Percentiles rank a stretch among this genome's conserved stretches.
These are phyloP conservation scores for Amaranthus hypochondriacus DNA, from an alignment of 148 eudicot species.

Conservation along the genomic window DNA sequence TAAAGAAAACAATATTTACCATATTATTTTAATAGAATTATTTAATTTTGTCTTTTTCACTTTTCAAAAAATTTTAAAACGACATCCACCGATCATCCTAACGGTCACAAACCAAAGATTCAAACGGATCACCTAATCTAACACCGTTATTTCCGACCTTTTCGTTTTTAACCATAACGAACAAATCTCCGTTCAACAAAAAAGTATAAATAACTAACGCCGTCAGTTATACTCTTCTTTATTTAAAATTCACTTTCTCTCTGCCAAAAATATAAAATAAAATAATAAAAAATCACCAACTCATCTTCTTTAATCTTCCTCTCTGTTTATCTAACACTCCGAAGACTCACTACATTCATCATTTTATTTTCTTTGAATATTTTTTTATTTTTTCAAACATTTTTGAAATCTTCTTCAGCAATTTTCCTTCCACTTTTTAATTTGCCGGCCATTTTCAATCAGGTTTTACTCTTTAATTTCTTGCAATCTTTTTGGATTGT, in stretches of 20 bases:
- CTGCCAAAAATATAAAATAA: neutral
- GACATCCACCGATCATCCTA: slow-evolving; percentile 15
- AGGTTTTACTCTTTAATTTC: neutral
- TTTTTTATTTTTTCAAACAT: neutral
- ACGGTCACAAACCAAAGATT: slow-evolving; percentile 23
- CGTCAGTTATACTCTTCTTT: slow-evolving; percentile 14
- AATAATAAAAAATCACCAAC: slow-evolving; percentile 10
- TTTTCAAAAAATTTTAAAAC: slow-evolving; percentile 10
- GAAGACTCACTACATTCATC: slow-evolving; percentile 21
- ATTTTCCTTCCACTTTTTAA: neutral
- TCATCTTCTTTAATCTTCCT: slow-evolving; percentile 16
- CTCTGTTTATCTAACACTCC: slow-evolving; percentile 18
- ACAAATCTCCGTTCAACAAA: neutral
- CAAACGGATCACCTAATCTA: slow-evolving; percentile 17
- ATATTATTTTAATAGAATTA: too few relatives aligned
- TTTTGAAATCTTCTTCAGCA: slow-evolving; percentile 15
- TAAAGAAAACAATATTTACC: too few relatives aligned
- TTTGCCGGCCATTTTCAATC: neutral
- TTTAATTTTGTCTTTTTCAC: neutral
- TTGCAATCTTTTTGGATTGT: neutral
- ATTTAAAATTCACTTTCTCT: neutral
- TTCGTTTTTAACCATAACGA: neutral
- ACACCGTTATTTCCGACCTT: slow-evolving; percentile 5
- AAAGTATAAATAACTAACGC: slow-evolving; percentile 25
- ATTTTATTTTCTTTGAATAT: neutral